These are phyloP conservation scores for Magnusiomyces suaveolens DNA, from an alignment of 1,139 yeast species.

Conservation along the genomic window DNA sequence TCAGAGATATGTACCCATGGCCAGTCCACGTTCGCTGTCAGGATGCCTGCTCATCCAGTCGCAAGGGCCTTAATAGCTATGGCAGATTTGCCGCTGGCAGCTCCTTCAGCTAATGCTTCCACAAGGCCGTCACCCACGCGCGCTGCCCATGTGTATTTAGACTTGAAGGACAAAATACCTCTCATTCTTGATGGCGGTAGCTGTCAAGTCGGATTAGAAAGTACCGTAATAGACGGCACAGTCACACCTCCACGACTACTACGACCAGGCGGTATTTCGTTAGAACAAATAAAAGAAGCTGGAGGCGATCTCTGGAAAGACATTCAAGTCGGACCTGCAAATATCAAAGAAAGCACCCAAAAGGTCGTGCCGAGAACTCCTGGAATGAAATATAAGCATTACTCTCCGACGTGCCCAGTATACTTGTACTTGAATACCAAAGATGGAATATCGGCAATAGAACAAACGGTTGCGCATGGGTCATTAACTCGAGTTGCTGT, in stretches of 20 bases:
- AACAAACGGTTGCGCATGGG: constrained; percentile 1
- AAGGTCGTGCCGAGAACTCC: constrained; percentile 66
- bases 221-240: constrained; percentile 88
- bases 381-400: constrained; percentile 95
- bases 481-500: constrained; percentile 37
- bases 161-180: constrained; percentile 73
- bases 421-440: constrained; percentile 50
- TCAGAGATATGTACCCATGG: constrained; percentile 74
- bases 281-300: constrained; percentile 54
- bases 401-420: constrained; percentile 83
- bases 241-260: constrained; percentile 74
- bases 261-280: constrained; percentile 87
- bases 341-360: constrained; percentile 40
- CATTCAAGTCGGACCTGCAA: constrained; percentile 51
- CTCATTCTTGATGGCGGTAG: constrained; percentile 82
- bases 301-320: constrained; percentile 64
- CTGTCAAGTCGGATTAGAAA: constrained; percentile 85
- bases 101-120: constrained; percentile 95
- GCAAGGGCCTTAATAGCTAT: constrained; percentile 84
- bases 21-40: constrained; percentile 82
- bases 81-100: constrained; percentile 88
- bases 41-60: constrained; percentile 78
- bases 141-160: constrained; percentile 77
- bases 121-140: constrained; percentile 89
- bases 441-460: constrained; percentile 36